Evolutionary conservation across 495 filamentous ascomycete genomes (phyloP).

Genomic region (Neurospora sp.): DNA sequence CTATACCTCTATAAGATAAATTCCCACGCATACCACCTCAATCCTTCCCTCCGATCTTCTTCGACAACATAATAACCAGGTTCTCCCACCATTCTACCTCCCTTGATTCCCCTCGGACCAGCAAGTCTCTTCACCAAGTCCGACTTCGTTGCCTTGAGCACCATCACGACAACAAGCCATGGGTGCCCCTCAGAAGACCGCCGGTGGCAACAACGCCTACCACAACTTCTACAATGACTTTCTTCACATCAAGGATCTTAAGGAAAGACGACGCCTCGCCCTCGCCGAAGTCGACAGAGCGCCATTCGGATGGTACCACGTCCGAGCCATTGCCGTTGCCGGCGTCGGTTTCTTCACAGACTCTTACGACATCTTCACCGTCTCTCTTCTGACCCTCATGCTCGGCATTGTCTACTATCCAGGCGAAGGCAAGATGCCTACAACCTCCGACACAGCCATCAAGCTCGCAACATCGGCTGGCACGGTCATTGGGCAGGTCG

Average conservation of each 20-base stretch:
- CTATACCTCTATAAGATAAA: not conserved
- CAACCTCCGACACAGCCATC: slow-evolving; percentile 65
- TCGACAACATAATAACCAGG: not conserved
- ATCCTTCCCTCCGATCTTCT: not conserved
- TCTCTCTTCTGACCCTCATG: slow-evolving; percentile 57
- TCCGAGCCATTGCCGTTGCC: slow-evolving; percentile 59
- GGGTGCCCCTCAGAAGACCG: slow-evolving; percentile 30
- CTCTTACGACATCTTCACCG: slow-evolving; percentile 68
- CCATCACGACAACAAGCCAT: slow-evolving; percentile 4
- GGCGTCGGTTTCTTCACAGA: slow-evolving; percentile 75
- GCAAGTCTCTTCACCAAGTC: slow-evolving; percentile 1
- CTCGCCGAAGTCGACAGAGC: slow-evolving; percentile 67
- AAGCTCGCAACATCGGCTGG: slow-evolving; percentile 83
- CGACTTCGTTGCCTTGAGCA: not conserved
- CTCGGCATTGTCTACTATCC: slow-evolving; percentile 65
- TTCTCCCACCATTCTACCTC: not conserved
- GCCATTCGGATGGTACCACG: slow-evolving; percentile 68
- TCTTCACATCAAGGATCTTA: slow-evolving; percentile 56
- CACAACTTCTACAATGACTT: slow-evolving; percentile 59
- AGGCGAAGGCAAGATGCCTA: slow-evolving; percentile 45
- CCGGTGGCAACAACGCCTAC: slow-evolving; percentile 57
- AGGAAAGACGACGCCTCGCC: slow-evolving; percentile 58
- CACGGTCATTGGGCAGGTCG: slow-evolving; percentile 75
- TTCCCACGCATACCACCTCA: not conserved
- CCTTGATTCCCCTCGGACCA: not conserved